Conservation (phyloP, 2,329 filamentous ascomycete genomes). For the Pseudocercospora vitis region DNA sequence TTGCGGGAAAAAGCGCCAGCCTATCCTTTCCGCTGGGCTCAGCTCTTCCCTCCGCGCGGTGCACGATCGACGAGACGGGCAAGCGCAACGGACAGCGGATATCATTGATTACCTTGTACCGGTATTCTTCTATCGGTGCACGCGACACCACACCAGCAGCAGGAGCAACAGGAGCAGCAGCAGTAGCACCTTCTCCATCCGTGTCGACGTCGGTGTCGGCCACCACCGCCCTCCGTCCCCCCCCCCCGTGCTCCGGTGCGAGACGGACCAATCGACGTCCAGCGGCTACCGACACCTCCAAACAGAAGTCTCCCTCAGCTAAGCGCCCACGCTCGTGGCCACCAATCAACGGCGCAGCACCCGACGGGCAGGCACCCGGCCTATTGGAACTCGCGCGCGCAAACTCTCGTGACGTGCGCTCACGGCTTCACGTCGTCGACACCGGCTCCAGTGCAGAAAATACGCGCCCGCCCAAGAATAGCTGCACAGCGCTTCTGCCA, state of each 20-base stretch:
- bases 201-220: no score
- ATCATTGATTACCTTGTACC: no score
- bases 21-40: constrained; percentile 15
- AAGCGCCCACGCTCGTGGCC: constrained; percentile 21
- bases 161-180: no score
- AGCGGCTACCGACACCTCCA: constrained; percentile 16
- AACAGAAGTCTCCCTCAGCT: constrained; percentile 15
- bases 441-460: constrained; percentile 19
- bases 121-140: no score
- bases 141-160: no score
- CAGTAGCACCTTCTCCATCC: no score
- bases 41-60: constrained; percentile 5
- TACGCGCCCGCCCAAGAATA: constrained; percentile 36
- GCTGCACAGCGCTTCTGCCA: constrained; percentile 25
- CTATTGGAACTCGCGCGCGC: constrained; percentile 22
- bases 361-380: constrained; percentile 15
- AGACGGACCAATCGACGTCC: constrained; percentile 14
- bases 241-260: constrained; percentile 9
- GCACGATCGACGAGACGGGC: background rate
- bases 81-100: background rate
- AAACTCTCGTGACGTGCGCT: constrained; percentile 16
- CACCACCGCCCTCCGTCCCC: no score
- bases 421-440: constrained; percentile 19
- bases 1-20: constrained; percentile 5
- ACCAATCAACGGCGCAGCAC: constrained; percentile 19